Percentiles rank a stretch among this genome's conserved stretches.
Conservation (phyloP, 129 eudicot genomes). For the Cynara cardunculus region DNA sequence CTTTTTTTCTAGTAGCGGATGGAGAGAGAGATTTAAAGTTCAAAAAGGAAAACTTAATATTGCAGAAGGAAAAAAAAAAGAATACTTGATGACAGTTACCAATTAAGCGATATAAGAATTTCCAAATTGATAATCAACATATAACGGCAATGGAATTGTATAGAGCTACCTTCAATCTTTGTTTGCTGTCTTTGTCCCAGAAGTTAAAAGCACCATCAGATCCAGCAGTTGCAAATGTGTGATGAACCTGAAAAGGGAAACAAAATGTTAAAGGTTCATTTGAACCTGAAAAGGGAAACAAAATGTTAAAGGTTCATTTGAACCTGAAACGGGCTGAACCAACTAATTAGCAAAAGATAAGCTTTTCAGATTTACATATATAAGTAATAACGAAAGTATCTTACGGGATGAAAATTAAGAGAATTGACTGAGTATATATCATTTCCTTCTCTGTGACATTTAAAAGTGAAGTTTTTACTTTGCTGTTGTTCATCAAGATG, state of each 20-base stretch:
- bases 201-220: constrained; percentile 96
- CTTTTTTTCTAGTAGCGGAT: background rate
- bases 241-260: constrained; percentile 52
- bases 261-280: background rate
- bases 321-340: background rate
- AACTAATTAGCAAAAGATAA: background rate
- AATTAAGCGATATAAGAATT: background rate
- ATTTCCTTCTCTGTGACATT: constrained; percentile 92
- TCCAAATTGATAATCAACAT: background rate
- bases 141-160: background rate
- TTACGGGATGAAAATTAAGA: constrained; percentile 91
- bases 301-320: background rate
- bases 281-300: background rate
- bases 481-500: constrained; percentile 87
- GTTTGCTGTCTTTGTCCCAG: constrained; percentile 99
- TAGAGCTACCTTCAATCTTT: constrained; percentile 72
- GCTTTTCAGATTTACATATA: constrained; percentile 8
- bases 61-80: background rate
- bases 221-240: constrained; percentile 94
- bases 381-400: constrained; percentile 19
- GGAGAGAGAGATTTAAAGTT: background rate
- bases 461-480: constrained; percentile 88
- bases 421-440: constrained; percentile 94
- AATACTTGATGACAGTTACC: background rate
- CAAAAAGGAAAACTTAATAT: background rate